phyloP scores from a whole-genome alignment of 2,329 filamentous ascomycete genomes.

The Botrytis cinerea region DNA sequence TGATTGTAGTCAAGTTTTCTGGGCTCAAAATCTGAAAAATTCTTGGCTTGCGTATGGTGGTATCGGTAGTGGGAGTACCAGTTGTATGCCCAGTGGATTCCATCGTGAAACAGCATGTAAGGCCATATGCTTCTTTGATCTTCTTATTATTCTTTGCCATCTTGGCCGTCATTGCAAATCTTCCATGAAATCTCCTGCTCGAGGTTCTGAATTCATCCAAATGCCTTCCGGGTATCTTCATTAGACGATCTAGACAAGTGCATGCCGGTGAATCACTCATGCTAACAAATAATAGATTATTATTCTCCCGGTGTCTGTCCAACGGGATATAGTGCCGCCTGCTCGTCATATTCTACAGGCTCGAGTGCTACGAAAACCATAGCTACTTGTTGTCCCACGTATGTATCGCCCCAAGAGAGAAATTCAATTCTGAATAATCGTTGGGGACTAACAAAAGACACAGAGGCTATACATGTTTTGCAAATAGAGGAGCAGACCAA shows the following conservation, averaged over 20 bases:
- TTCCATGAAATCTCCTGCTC: not conserved
- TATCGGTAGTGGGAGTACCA: constrained; percentile 4
- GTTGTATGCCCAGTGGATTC: constrained; percentile 17
- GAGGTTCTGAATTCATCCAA: not conserved
- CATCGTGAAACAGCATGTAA: constrained; percentile 18
- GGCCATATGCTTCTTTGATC: not conserved
- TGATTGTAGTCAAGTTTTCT: constrained; percentile 19
- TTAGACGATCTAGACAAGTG: not conserved
- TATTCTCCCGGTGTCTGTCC: constrained; percentile 21
- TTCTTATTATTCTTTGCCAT: too few relatives aligned
- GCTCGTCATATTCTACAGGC: constrained; percentile 14
- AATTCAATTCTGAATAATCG: not conserved
- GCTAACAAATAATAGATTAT: constrained; percentile 1
- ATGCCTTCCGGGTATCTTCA: not conserved
- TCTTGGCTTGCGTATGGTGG: constrained; percentile 13
- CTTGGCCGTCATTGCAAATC: too few relatives aligned
- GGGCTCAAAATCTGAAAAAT: constrained; percentile 5
- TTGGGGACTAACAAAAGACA: not conserved
- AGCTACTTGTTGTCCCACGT: constrained; percentile 20
- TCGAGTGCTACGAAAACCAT: constrained; percentile 3
- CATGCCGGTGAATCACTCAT: too few relatives aligned
- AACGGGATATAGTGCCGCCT: constrained; percentile 4
- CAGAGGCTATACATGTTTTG: constrained; percentile 19
- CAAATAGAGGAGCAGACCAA: constrained; percentile 1
- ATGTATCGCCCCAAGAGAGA: not conserved